A percentile compares a stretch with the other conserved stretches of the same genome.
phyloP scores from a whole-genome alignment of 306 rosid species.

The Lablab purpureus region DNA sequence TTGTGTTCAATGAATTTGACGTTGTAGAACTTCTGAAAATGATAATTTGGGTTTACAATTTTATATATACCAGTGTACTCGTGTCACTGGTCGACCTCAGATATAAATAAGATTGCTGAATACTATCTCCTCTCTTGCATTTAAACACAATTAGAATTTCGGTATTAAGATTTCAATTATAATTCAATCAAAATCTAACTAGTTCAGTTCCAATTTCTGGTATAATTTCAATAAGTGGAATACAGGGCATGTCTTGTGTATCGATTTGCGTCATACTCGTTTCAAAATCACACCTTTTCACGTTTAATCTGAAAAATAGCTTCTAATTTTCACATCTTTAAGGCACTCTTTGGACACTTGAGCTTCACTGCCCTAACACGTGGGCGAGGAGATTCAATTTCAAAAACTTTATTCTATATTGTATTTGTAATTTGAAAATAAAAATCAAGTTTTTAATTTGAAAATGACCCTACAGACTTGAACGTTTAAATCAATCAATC shows the following conservation, averaged over 20 bases:
- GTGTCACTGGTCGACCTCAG: neutral
- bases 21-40: slow-evolving; percentile 16
- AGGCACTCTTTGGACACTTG: neutral
- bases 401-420: too few relatives aligned
- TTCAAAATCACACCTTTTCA: neutral
- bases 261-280: neutral
- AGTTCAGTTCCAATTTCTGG: neutral
- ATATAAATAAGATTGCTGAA: neutral
- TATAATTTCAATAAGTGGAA: neutral
- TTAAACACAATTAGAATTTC: neutral
- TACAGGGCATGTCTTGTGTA: neutral
- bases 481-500: slow-evolving; percentile 25
- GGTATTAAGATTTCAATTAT: neutral
- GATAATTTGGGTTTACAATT: slow-evolving; percentile 16
- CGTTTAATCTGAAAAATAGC: neutral
- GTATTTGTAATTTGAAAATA: neutral
- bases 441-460: slow-evolving; percentile 8
- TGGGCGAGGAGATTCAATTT: neutral
- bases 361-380: neutral
- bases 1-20: slow-evolving; percentile 30
- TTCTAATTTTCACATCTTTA: neutral
- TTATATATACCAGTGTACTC: neutral
- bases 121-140: too few relatives aligned
- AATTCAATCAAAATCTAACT: neutral
- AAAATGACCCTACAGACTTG: slow-evolving; percentile 23